phyloP scores from a whole-genome alignment of 2,329 filamentous ascomycete genomes.

The Huntiella abstrusa region DNA sequence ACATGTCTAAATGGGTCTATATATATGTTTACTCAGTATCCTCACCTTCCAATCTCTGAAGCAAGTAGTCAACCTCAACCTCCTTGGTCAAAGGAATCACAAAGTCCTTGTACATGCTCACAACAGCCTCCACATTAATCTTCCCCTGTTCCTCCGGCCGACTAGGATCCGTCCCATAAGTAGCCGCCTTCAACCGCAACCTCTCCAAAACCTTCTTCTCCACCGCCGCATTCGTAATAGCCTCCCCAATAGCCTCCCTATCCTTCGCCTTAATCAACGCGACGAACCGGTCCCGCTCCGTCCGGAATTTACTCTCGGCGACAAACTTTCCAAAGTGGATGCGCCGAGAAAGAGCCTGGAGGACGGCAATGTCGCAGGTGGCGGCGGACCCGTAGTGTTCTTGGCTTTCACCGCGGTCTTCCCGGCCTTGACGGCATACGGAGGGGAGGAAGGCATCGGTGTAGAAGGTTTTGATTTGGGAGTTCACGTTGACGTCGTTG shows the following conservation, averaged over 20 bases:
- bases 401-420: slow-evolving; percentile 64
- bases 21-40: slow-evolving; percentile 5
- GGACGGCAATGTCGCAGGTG: slow-evolving; percentile 72
- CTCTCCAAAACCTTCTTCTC: slow-evolving; percentile 84
- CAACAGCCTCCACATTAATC: slow-evolving; percentile 83
- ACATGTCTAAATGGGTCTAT: neutral
- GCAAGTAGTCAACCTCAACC: slow-evolving; percentile 93
- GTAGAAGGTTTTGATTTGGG: slow-evolving; percentile 71
- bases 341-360: slow-evolving; percentile 75
- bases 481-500: slow-evolving; percentile 83
- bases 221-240: slow-evolving; percentile 77
- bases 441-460: slow-evolving; percentile 64
- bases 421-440: slow-evolving; percentile 58
- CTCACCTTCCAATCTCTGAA: slow-evolving; percentile 56
- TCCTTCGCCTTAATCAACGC: slow-evolving; percentile 66
- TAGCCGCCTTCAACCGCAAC: slow-evolving; percentile 71
- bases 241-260: slow-evolving; percentile 61
- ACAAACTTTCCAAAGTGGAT: slow-evolving; percentile 99
- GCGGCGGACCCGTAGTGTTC: slow-evolving; percentile 93
- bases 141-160: slow-evolving; percentile 44
- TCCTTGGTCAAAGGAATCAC: slow-evolving; percentile 97
- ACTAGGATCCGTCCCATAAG: slow-evolving; percentile 81
- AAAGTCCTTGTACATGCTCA: slow-evolving; percentile 75
- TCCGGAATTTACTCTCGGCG: slow-evolving; percentile 82
- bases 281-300: slow-evolving; percentile 64